Conservation (phyloP, 495 filamentous ascomycete genomes). For the Letharia columbiana region DNA sequence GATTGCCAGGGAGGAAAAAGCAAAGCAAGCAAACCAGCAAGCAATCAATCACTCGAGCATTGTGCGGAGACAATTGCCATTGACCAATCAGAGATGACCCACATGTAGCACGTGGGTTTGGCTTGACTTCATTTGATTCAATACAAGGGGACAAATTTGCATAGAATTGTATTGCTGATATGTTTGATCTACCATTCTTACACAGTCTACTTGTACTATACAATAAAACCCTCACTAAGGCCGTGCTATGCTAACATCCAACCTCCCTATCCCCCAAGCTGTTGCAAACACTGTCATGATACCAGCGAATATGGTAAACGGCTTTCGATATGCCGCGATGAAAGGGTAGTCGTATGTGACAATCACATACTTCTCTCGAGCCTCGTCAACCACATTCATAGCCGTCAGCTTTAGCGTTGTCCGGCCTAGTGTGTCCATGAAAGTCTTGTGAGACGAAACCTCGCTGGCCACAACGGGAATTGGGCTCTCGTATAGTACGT, state of each 20-base stretch:
- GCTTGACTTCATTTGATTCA: background rate
- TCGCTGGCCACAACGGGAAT: slow-evolving; percentile 48
- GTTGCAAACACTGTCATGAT: slow-evolving; percentile 64
- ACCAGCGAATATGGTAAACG: slow-evolving; percentile 70
- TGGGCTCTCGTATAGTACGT: slow-evolving; percentile 57
- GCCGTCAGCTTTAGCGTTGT: slow-evolving; percentile 74
- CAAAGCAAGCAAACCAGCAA: background rate
- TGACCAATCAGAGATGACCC: background rate
- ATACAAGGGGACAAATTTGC: too few relatives aligned
- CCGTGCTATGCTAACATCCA: slow-evolving; percentile 65
- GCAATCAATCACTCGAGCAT: background rate
- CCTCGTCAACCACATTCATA: slow-evolving; percentile 79
- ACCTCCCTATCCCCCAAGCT: slow-evolving; percentile 64
- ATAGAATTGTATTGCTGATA: background rate
- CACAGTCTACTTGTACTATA: background rate
- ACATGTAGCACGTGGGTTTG: background rate
- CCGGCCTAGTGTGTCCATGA: slow-evolving; percentile 88
- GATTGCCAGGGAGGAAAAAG: background rate
- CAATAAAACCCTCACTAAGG: slow-evolving; percentile 27
- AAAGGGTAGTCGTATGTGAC: slow-evolving; percentile 84
- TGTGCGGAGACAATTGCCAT: background rate
- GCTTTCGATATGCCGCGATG: slow-evolving; percentile 72
- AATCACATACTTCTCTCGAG: slow-evolving; percentile 68
- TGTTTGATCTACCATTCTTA: background rate
- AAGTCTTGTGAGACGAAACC: slow-evolving; percentile 65